A percentile compares a stretch with the other conserved stretches of the same genome.
Conservation (phyloP, 805 yeast species). For the Yamadazyma endophytica region DNA sequence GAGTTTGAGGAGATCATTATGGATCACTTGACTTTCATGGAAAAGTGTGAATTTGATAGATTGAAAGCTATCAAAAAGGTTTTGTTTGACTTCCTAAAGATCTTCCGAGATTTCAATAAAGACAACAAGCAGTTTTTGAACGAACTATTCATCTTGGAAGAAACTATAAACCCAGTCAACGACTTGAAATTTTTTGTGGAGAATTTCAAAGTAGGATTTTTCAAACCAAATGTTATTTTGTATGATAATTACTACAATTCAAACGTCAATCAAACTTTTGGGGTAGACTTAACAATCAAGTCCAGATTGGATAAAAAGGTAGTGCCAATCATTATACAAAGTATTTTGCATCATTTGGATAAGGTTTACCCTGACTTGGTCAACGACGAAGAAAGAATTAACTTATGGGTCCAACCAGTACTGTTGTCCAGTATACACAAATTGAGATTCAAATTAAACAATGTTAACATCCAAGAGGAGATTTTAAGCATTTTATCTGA, state of each 20-base stretch:
- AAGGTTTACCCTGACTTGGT: slow-evolving; percentile 62
- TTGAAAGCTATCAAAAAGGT: slow-evolving; percentile 72
- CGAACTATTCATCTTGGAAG: slow-evolving; percentile 60
- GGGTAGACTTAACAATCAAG: slow-evolving; percentile 69
- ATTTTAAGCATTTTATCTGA: slow-evolving; percentile 32
- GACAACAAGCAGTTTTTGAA: slow-evolving; percentile 57
- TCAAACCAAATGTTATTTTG: slow-evolving; percentile 64
- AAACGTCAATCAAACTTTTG: slow-evolving; percentile 67
- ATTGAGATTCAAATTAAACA: slow-evolving; percentile 52
- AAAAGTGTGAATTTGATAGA: slow-evolving; percentile 77
- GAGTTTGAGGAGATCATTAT: slow-evolving; percentile 68
- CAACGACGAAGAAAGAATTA: slow-evolving; percentile 63
- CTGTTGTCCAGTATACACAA: slow-evolving; percentile 58
- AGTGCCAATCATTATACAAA: slow-evolving; percentile 65
- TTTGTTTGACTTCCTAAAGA: slow-evolving; percentile 65
- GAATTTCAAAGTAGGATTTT: slow-evolving; percentile 68
- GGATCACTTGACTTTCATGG: slow-evolving; percentile 74
- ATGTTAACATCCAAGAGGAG: slow-evolving; percentile 20
- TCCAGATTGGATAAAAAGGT: slow-evolving; percentile 67
- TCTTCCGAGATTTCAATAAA: slow-evolving; percentile 57
- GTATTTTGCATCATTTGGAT: slow-evolving; percentile 66
- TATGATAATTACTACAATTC: slow-evolving; percentile 80
- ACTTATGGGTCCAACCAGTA: slow-evolving; percentile 66
- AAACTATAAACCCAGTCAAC: slow-evolving; percentile 62
- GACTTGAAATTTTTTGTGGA: slow-evolving; percentile 67